Evolutionary conservation across 1,139 yeast species (phyloP).

Genomic region (Saccharomyces hybrid): DNA sequence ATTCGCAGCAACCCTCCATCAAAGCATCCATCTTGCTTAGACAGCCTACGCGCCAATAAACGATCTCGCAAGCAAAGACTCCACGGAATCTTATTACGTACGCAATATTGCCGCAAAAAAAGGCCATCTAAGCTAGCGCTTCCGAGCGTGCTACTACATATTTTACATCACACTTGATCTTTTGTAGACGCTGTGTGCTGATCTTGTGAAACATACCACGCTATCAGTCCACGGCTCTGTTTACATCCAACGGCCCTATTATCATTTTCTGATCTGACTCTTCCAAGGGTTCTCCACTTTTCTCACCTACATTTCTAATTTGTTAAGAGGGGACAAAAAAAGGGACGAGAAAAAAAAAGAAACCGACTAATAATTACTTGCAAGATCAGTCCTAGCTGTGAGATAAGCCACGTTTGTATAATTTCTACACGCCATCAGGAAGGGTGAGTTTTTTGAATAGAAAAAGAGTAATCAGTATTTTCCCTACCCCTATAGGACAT

Average conservation of each 20-base stretch:
- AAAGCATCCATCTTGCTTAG: not conserved
- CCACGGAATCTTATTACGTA: not conserved
- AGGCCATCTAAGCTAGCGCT: not conserved
- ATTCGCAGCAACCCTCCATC: not conserved
- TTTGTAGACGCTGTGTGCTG: not conserved
- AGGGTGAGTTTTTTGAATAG: not conserved
- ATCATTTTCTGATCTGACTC: not conserved
- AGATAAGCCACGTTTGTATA: not conserved
- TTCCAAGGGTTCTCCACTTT: not conserved
- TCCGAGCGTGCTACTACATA: not conserved
- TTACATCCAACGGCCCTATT: not conserved
- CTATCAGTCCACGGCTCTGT: not conserved
- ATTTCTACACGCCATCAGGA: not conserved
- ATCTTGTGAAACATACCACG: not conserved
- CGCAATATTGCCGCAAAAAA: not conserved
- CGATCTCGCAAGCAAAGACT: not conserved
- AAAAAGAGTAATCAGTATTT: not conserved
- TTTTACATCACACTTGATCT: not conserved
- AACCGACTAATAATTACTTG: not conserved
- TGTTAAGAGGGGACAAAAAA: not conserved
- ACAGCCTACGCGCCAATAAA: not conserved
- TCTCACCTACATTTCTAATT: not conserved
- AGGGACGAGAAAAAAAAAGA: not conserved
- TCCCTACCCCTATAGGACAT: not conserved
- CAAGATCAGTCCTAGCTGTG: not conserved